Evolutionary conservation across 176 grass and related monocot genomes (phyloP).

Genomic region (Carex kokanica): DNA sequence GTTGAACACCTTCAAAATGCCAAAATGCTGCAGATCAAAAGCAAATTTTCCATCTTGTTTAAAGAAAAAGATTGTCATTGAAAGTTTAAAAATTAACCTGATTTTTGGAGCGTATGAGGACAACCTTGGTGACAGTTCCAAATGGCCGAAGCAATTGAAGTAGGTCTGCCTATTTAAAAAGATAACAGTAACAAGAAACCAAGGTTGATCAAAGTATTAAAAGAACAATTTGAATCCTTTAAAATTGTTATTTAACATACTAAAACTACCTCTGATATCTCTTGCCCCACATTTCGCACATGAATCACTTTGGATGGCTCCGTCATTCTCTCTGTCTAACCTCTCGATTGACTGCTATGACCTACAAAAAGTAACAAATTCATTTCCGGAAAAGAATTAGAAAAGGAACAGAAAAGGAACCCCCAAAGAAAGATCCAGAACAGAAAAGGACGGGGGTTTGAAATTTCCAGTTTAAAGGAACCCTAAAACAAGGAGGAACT

Average conservation of each 20-base stretch:
- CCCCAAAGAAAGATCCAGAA: not conserved
- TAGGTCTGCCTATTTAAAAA: constrained; percentile 58
- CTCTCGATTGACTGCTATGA: not conserved
- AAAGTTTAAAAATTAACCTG: constrained; percentile 42
- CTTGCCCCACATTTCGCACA: constrained; percentile 88
- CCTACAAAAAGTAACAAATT: not conserved
- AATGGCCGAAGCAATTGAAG: constrained; percentile 92
- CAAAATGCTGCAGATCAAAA: not conserved
- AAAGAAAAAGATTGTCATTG: not conserved
- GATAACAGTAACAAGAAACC: not conserved
- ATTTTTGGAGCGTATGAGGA: constrained; percentile 91
- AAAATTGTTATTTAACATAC: not conserved
- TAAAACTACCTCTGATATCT: constrained; percentile 73
- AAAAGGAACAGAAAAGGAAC: too few relatives aligned
- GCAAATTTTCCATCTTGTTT: not conserved
- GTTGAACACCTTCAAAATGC: not conserved
- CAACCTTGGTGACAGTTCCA: constrained; percentile 60
- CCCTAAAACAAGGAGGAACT: not conserved
- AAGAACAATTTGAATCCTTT: not conserved
- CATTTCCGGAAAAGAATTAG: not conserved
- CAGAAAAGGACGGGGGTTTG: not conserved
- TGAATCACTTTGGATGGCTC: constrained; percentile 98
- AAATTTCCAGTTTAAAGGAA: not conserved
- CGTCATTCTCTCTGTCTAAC: constrained; percentile 51
- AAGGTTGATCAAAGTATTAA: not conserved